Base-by-base conservation (phyloP, 768 basidiomycete genomes). In the Lactifluus hygrophoroides region DNA sequence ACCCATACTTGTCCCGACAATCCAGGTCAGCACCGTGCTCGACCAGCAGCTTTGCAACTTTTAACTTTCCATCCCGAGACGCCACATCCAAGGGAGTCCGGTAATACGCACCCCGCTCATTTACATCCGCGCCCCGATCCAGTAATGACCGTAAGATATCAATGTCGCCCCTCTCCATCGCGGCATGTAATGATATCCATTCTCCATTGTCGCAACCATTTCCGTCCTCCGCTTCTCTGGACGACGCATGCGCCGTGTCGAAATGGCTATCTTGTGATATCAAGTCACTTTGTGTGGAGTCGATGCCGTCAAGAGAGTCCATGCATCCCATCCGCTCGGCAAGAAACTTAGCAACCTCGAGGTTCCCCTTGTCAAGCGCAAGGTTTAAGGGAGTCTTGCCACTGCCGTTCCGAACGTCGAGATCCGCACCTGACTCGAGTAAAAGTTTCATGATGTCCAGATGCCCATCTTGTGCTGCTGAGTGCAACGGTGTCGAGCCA, bases 211-310 rank as follows among this genome's bases (percentile, higher is more conserved):
- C 19, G 21, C 5, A 28, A 1, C 1, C 2, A n/a, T 17, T 14
- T 0, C 8, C 0, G 19, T 17, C 1, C 14, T 19, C 10, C 1
- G 13, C n/a, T 0, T 3, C 3, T 0, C 13, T 19, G n/a, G 28
- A 14, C 8, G n/a, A 13, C 6, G 37, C 10, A 3, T 25, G 21
- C 3, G 2, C 4, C 21, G 13, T 1, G 6, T 54, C 52, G 1
- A 32, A 10, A 34, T 7, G 14, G 0, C 3, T 3, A 16, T 0
- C n/a, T 5, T 23, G 2, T 6, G 30, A 17, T 25, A 11, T n/a
- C 17, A 8, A 3, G 10, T 35, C 43, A 2, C n/a, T n/a, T n/a
- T n/a, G n/a, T 13, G 13, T 37, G 16, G 6, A 1, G 13, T 51
- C 51, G 9, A 19, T 21, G 42, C 40, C n/a, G n/a, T 19, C 17